Evolutionary conservation across 768 basidiomycete genomes (phyloP), one percentile per base, ranked within the genome.

Genomic region (Amanita rubescens): DNA sequence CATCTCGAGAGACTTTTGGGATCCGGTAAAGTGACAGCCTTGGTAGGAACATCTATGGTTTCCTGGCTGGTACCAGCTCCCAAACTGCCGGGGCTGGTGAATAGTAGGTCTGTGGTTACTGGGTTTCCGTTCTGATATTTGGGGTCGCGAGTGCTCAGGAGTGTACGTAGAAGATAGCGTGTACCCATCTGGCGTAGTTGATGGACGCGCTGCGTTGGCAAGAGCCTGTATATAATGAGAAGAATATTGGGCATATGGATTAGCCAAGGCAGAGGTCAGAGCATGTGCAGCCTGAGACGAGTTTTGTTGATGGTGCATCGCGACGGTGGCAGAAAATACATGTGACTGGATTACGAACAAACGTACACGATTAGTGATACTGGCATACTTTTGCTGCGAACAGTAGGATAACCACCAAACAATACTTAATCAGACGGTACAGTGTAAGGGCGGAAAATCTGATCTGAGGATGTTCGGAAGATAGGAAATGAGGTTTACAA

Each of bases 1-100:
- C 25, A 72, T 75, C 65, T 91, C 85, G 14, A 91, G 79, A 22
- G 80, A 71, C 63, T 88, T 87, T 37, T 72, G 69, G 3, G 88
- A 84, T 32, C 87, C 90, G 35, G 71, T 71, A 60, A 89, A 94
- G 5, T 65, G 59, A 64, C 90, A 94, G n/a, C 75, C 75, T 39
- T 69, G 72, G 59, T 85, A 74, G 7, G 77, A 75, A 64, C 89
- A 91, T 51, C 77, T 75, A 57, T 58, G 64, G 58, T 71, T 75
- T 3, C 89, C 89, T 37, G 80, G 63, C 53, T 81, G 82, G 62
- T 85, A 82, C 83, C 84, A 85, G n/a, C 67, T 57, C 9, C 34
- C 34, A 38, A n/a, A 41, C 9, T 50, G 49, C n/a, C 19, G 37
- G 10, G 19, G 15, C n/a, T 50, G 49, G 8, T 12, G 17, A 22